A percentile compares a stretch with the other conserved stretches of the same genome.
Evolutionary conservation across 345 rosid species (phyloP).

Genomic region (Hypericum perforatum): DNA sequence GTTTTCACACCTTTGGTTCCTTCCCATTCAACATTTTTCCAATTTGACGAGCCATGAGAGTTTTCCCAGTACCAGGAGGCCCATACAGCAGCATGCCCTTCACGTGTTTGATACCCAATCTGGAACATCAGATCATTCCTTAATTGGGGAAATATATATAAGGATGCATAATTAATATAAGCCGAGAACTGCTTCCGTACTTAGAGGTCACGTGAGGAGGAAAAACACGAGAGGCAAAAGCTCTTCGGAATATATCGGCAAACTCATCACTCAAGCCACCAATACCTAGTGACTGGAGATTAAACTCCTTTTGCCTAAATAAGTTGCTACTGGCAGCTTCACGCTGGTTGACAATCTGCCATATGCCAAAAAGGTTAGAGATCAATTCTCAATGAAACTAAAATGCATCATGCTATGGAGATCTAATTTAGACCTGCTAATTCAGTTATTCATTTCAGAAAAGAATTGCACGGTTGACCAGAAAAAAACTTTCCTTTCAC

Average conservation of each 20-base stretch:
- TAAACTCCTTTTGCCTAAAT: slow-evolving; percentile 90
- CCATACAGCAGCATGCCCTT: slow-evolving; percentile 97
- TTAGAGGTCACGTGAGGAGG: slow-evolving; percentile 91
- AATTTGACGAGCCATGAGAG: slow-evolving; percentile 98
- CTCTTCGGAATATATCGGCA: slow-evolving; percentile 97
- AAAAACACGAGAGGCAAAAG: slow-evolving; percentile 98
- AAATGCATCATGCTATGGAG: background rate
- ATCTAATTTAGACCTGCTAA: slow-evolving; percentile 4
- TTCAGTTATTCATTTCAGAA: slow-evolving; percentile 4
- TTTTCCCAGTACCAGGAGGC: slow-evolving; percentile 99
- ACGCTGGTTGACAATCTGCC: slow-evolving; percentile 89
- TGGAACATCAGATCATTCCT: slow-evolving; percentile 30
- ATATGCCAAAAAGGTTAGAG: slow-evolving; percentile 9
- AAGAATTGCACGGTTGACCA: background rate
- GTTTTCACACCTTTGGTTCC: slow-evolving; percentile 78
- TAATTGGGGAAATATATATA: slow-evolving; percentile 13
- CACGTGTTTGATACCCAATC: slow-evolving; percentile 96
- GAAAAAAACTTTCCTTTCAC: background rate
- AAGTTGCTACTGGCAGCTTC: slow-evolving; percentile 96
- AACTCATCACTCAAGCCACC: slow-evolving; percentile 99
- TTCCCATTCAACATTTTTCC: slow-evolving; percentile 97
- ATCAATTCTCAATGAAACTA: too few species aligned
- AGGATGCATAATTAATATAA: slow-evolving; percentile 5
- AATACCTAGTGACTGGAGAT: slow-evolving; percentile 88
- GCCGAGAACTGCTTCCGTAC: slow-evolving; percentile 32